Evolutionary conservation across 768 basidiomycete species (phyloP).

Genomic region (Pleurotus sapidus): DNA sequence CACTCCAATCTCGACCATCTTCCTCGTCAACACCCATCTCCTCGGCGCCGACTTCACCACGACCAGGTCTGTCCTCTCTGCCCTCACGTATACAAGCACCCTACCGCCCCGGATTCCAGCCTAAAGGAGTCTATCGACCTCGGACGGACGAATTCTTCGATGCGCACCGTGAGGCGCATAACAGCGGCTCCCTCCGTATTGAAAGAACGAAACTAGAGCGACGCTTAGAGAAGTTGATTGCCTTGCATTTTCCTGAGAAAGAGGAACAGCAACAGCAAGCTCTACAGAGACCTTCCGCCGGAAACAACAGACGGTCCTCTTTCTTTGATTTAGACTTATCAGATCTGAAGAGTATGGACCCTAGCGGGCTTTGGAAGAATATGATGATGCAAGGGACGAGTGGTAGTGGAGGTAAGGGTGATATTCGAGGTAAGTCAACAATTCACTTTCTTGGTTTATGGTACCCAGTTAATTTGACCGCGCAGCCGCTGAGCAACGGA

Average conservation of each 20-base stretch:
- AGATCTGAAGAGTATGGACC: slow-evolving; percentile 55
- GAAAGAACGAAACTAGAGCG: slow-evolving; percentile 85
- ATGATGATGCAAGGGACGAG: slow-evolving; percentile 41
- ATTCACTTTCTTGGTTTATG: background rate
- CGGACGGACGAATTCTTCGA: slow-evolving; percentile 82
- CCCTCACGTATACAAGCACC: slow-evolving; percentile 37
- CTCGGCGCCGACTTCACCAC: slow-evolving; percentile 12
- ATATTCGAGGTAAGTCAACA: slow-evolving; percentile 57
- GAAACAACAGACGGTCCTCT: slow-evolving; percentile 50
- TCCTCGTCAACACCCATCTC: slow-evolving; percentile 5
- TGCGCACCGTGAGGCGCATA: slow-evolving; percentile 32
- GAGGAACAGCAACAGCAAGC: slow-evolving; percentile 11
- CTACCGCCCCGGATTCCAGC: slow-evolving; percentile 93
- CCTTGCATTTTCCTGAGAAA: slow-evolving; percentile 57
- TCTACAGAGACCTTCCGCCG: slow-evolving; percentile 2
- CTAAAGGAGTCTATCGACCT: slow-evolving; percentile 75
- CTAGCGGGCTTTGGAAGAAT: slow-evolving; percentile 70
- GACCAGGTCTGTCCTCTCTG: slow-evolving; percentile 17
- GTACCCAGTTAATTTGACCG: slow-evolving; percentile 1
- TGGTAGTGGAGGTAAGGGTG: slow-evolving; percentile 47
- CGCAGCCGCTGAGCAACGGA: slow-evolving; percentile 79
- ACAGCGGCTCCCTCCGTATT: slow-evolving; percentile 39
- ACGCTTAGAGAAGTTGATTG: slow-evolving; percentile 84
- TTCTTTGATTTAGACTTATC: slow-evolving; percentile 71
- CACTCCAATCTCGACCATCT: slow-evolving; percentile 3